Evolutionary conservation across 2,329 filamentous ascomycete species (phyloP).

Genomic region (Mollisia scopiformis): DNA sequence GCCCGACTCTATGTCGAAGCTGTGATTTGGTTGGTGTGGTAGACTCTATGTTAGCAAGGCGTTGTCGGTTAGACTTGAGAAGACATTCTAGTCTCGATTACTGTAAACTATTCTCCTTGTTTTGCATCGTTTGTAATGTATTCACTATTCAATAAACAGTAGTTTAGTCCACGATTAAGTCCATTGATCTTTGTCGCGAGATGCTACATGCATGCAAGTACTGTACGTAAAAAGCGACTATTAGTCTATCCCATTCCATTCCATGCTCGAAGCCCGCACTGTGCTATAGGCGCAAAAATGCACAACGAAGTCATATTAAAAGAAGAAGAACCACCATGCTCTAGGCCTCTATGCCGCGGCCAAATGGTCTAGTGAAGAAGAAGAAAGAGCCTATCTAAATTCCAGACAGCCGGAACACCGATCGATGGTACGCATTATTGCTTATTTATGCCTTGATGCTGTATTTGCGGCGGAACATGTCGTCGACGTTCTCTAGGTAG

Average conservation of each 20-base stretch:
- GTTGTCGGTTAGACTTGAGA: neutral
- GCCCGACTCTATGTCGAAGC: slow-evolving; percentile 36
- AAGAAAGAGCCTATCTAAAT: slow-evolving; percentile 2
- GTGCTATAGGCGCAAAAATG: slow-evolving; percentile 3
- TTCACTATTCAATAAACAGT: no score
- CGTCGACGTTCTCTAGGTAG: slow-evolving; percentile 80
- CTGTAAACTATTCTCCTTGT: no score
- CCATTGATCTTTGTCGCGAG: neutral
- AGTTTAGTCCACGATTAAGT: neutral
- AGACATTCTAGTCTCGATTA: neutral
- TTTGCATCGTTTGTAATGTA: no score
- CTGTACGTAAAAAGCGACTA: neutral
- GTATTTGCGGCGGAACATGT: slow-evolving; percentile 85
- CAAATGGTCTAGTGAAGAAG: slow-evolving; percentile 25
- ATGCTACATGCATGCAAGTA: neutral
- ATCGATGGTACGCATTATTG: slow-evolving; percentile 1
- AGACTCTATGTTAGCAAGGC: neutral
- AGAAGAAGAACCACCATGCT: slow-evolving; percentile 2
- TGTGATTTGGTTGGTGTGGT: slow-evolving; percentile 25
- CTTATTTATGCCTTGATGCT: slow-evolving; percentile 65
- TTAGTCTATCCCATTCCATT: slow-evolving; percentile 9
- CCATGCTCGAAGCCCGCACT: neutral
- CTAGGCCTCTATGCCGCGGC: slow-evolving; percentile 4
- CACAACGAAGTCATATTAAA: slow-evolving; percentile 10
- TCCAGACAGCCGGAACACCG: slow-evolving; percentile 5